These are phyloP conservation scores for Cladosporium sp. DNA, from an alignment of 2,329 filamentous ascomycete genomes.

Conservation along the genomic window DNA sequence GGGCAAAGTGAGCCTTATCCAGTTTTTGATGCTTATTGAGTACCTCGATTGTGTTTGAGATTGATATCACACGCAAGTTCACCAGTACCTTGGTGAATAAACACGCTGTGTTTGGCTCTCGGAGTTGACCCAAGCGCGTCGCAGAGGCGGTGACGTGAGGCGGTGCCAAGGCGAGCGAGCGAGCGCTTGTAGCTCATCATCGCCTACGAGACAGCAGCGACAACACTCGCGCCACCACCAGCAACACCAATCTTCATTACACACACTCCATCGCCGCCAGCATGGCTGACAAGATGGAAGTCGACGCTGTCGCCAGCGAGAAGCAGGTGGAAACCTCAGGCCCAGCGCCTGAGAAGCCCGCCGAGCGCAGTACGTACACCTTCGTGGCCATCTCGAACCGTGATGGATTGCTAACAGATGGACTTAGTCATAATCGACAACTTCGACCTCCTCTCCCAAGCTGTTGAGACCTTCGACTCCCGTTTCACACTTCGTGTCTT, in stretches of 20 bases:
- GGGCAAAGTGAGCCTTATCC: no score
- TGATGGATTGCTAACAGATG: neutral
- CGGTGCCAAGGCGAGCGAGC: neutral
- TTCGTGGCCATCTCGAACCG: slow-evolving; percentile 1
- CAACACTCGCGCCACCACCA: slow-evolving; percentile 5
- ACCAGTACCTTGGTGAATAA: neutral
- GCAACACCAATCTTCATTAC: slow-evolving; percentile 16
- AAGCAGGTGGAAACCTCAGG: slow-evolving; percentile 40
- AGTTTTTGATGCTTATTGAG: no score
- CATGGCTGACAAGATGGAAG: slow-evolving; percentile 50
- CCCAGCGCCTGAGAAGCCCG: slow-evolving; percentile 28
- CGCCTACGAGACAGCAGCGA: neutral
- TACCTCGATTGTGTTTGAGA: no score
- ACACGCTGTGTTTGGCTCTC: neutral
- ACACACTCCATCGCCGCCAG: slow-evolving; percentile 11
- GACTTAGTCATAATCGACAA: slow-evolving; percentile 85
- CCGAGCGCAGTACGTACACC: slow-evolving; percentile 29
- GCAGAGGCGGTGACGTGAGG: neutral
- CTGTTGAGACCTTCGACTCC: slow-evolving; percentile 87
- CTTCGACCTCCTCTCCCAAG: slow-evolving; percentile 85
- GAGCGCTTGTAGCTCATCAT: neutral
- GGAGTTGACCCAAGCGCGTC: neutral
- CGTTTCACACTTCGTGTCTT: slow-evolving; percentile 92
- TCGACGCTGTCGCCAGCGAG: slow-evolving; percentile 34
- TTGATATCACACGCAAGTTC: no score